phyloP scores from a whole-genome alignment of 257 asterid species.

The Leonotis leonurus region DNA sequence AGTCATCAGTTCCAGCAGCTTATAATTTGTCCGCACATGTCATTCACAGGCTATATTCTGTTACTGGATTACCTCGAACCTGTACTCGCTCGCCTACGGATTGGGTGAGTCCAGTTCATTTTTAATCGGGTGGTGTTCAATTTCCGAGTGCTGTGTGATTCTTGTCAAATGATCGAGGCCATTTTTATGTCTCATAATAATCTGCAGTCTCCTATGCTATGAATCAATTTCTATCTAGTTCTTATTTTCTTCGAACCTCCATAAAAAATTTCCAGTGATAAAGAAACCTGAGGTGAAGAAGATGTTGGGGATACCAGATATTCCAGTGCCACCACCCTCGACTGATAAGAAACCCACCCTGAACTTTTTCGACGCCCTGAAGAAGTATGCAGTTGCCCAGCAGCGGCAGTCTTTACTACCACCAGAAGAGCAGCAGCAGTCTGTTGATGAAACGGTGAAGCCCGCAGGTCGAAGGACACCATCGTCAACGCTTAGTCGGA shows the following conservation, averaged over 20 bases:
- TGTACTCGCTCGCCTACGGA: slow-evolving; percentile 76
- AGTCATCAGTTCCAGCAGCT: not conserved
- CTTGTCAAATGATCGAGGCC: not conserved
- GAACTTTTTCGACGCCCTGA: slow-evolving; percentile 54
- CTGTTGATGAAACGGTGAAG: slow-evolving; percentile 26
- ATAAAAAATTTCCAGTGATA: slow-evolving; percentile 39
- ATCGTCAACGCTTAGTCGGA: slow-evolving; percentile 51
- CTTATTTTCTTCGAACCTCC: not conserved
- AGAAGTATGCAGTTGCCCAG: no score
- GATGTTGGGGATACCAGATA: slow-evolving; percentile 57
- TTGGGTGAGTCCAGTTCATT: slow-evolving; percentile 38
- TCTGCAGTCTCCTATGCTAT: no score
- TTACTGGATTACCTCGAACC: slow-evolving; percentile 89
- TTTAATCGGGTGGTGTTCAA: not conserved
- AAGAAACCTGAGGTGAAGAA: slow-evolving; percentile 65
- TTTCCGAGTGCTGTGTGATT: not conserved
- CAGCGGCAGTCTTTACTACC: no score
- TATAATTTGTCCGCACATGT: slow-evolving; percentile 4
- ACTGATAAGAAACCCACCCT: slow-evolving; percentile 30
- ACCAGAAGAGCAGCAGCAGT: no score
- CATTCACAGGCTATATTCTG: slow-evolving; percentile 92
- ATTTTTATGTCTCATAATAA: not conserved
- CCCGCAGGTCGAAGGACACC: slow-evolving; percentile 31
- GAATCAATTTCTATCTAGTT: not conserved
- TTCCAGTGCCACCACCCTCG: slow-evolving; percentile 31